Evolutionary conservation across 2,329 filamentous ascomycete genomes (phyloP).

Genomic region (Periconia digitata): DNA sequence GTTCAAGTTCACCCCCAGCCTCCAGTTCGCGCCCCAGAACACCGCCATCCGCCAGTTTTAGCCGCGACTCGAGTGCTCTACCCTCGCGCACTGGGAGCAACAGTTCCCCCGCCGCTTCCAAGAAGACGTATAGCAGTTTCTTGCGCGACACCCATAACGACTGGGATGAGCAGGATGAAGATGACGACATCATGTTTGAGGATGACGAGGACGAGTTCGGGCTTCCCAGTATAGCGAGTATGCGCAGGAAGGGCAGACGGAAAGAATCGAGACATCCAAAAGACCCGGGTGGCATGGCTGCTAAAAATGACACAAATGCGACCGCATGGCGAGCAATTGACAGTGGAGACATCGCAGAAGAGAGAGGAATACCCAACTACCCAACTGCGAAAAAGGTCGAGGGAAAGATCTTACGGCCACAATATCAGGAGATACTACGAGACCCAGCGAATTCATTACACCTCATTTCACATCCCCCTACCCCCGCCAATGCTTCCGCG

Average conservation of each 20-base stretch:
- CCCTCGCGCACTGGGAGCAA: slow-evolving; percentile 56
- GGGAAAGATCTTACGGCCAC: slow-evolving; percentile 91
- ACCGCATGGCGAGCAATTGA: slow-evolving; percentile 64
- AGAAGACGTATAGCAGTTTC: slow-evolving; percentile 77
- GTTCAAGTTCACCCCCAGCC: slow-evolving; percentile 59
- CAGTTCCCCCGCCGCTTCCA: slow-evolving; percentile 60
- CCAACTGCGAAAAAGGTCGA: slow-evolving; percentile 86
- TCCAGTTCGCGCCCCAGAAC: slow-evolving; percentile 71
- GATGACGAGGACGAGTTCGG: slow-evolving; percentile 96
- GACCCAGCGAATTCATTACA: slow-evolving; percentile 92
- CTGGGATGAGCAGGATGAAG: slow-evolving; percentile 71
- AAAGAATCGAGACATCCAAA: slow-evolving; percentile 47
- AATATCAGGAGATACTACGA: slow-evolving; percentile 91
- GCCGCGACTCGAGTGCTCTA: slow-evolving; percentile 59
- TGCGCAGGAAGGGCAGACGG: slow-evolving; percentile 70
- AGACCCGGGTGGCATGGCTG: slow-evolving; percentile 43
- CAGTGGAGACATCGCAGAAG: slow-evolving; percentile 92
- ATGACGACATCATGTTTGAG: slow-evolving; percentile 75
- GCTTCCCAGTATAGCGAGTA: slow-evolving; percentile 86
- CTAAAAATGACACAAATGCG: slow-evolving; percentile 24
- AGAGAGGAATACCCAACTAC: slow-evolving; percentile 79
- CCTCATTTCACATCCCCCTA: slow-evolving; percentile 82
- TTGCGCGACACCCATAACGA: slow-evolving; percentile 79
- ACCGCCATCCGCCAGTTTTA: slow-evolving; percentile 65
- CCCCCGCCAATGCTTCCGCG: slow-evolving; percentile 70